phyloP scores from a whole-genome alignment of 495 filamentous ascomycete species.

The Lichenothelia convexa region DNA sequence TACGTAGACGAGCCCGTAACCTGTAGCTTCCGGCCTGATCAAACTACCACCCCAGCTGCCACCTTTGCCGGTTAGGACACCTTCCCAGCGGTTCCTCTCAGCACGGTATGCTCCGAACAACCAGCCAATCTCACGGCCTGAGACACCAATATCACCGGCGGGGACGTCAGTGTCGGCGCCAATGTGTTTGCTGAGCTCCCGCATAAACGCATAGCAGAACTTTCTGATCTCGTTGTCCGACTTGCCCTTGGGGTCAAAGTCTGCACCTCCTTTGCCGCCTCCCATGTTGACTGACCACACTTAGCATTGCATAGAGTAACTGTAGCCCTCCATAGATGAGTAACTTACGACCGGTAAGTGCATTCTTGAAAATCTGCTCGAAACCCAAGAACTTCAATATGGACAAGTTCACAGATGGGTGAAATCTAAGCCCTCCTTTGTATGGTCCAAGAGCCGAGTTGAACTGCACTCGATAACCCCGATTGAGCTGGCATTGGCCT shows the following conservation, averaged over 20 bases:
- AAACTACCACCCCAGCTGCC: constrained; percentile 79
- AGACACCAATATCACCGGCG: constrained; percentile 87
- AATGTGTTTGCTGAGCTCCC: constrained; percentile 84
- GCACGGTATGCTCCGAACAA: constrained; percentile 92
- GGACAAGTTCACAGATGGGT: constrained; percentile 89
- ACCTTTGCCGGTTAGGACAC: constrained; percentile 91
- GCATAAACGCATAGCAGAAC: constrained; percentile 95
- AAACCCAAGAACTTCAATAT: constrained; percentile 98
- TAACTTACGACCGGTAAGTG: constrained; percentile 75
- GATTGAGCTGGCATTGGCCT: constrained; percentile 78
- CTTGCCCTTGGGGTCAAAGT: constrained; percentile 99
- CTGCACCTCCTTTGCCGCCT: constrained; percentile 93
- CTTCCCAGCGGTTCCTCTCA: constrained; percentile 78
- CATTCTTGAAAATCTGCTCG: constrained; percentile 99
- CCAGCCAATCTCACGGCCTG: constrained; percentile 77
- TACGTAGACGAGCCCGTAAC: constrained; percentile 85
- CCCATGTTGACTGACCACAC: constrained; percentile 66
- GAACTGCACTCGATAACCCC: constrained; percentile 95
- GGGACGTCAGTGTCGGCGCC: constrained; percentile 92
- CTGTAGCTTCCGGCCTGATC: constrained; percentile 94
- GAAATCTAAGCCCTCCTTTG: constrained; percentile 94
- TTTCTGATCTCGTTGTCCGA: constrained; percentile 91
- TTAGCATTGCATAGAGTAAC: background rate
- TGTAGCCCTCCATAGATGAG: background rate
- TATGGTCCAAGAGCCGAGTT: constrained; percentile 95